Base-by-base conservation (phyloP, 2,329 filamentous ascomycete genomes). In the Aspergillus sp. region DNA sequence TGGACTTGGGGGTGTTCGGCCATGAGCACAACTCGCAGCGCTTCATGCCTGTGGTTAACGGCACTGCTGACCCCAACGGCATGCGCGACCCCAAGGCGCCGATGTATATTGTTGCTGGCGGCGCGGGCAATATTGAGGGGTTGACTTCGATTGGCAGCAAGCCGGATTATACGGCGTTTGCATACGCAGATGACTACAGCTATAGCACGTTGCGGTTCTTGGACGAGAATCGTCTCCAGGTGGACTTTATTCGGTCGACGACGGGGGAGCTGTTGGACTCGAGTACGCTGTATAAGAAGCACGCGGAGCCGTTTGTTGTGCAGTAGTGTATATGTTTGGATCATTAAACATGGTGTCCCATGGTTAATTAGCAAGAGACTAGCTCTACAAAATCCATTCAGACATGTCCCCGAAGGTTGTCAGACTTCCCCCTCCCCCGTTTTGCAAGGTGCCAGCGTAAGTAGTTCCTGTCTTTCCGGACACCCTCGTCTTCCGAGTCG, bases 21-120 rank as follows among this genome's bases (percentile, higher is more conserved):
- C 81, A 84, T 60, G 78, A 82, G 13, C 81, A 84, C 65, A 82
- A 82, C 66, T 77, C 78, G 22, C 80, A 84, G 67, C 76, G 82
- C 1, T 80, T 82, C 57, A 54, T 71, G 2, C 66, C 66, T 0
- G 59, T 66, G 4, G 51, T 58, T 30, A 63, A 68, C 16, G 59
- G 52, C 9, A 61, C 78, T 69, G 63, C 62, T 0, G 68, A 82
- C 61, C 7, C 79, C 56, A 55, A 78, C 51, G 57, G 64, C 1
- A 71, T 80, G 59, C 68, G 77, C 10, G 57, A 79, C 24, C 84
- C 84, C 0, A 79, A 80, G 58, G 75, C 65, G 6, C 80, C 81
- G 0, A 76, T 81, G 75, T 84, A 84, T 55, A 79, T 81, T 42
- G 70, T 83, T 7, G 76, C 79, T 2, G 81, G 81, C 3, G 81